These are phyloP conservation scores for Thelephora terrestris DNA, from an alignment of 1,284 basidiomycete genomes.

Conservation along the genomic window DNA sequence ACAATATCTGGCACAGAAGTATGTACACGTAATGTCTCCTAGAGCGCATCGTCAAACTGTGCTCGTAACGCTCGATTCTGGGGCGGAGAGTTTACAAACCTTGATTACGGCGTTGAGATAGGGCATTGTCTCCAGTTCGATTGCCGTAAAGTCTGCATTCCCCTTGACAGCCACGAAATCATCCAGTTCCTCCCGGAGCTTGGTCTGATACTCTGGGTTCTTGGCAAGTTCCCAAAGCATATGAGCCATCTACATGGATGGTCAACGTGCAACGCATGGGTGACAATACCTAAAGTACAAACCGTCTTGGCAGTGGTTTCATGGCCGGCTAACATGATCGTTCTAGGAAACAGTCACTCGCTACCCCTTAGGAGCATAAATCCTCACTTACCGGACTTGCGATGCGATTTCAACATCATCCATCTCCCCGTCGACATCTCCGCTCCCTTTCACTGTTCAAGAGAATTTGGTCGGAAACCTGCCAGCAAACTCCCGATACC, in stretches of 20 bases:
- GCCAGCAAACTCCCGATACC: too few relatives aligned
- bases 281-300: too few relatives aligned
- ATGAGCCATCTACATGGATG: too few relatives aligned
- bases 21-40: conserved; percentile 24
- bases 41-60: too few relatives aligned
- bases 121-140: neutral
- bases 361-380: conserved; percentile 12
- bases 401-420: conserved; percentile 41
- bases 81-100: too few relatives aligned
- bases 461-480: too few relatives aligned
- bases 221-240: conserved; percentile 55
- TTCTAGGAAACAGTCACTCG: conserved; percentile 16
- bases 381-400: conserved; percentile 36
- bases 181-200: conserved; percentile 32
- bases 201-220: conserved; percentile 41
- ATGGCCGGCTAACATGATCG: conserved; percentile 36
- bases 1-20: conserved; percentile 17
- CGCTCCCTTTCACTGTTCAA: conserved; percentile 38
- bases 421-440: conserved; percentile 31
- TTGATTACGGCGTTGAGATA: neutral
- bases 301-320: conserved; percentile 40
- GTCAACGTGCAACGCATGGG: too few relatives aligned
- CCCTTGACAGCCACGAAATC: neutral
- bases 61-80: neutral
- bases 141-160: neutral